Base-by-base conservation (phyloP, 306 rosid genomes). In the Prunus mira region DNA sequence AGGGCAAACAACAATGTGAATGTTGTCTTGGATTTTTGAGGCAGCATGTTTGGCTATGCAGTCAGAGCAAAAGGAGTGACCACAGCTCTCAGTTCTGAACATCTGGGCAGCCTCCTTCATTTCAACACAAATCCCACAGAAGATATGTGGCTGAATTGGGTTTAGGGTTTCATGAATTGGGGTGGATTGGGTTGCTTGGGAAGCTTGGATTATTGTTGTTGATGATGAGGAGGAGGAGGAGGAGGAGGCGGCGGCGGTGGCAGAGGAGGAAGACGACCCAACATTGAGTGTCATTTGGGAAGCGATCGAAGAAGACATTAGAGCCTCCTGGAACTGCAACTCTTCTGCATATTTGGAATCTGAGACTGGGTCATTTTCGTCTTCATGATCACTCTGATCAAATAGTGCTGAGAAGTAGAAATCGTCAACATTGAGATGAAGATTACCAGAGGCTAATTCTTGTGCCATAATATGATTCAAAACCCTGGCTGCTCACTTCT, bases 71-170 rank as follows among this genome's bases (percentile, higher is more conserved):
- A 84, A 90, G 0, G 91, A 86, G 66, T 86, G 90, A 11, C 17
- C 30, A 10, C 96, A 88, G 6, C 38, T 9, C 14, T 79, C 55
- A 3, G 20, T 86, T 41, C 9, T 65, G 60, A 88, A 80, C 89
- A 88, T 88, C 12, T 90, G 24, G 0, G 69, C 72, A 1, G 0
- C 7, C 9, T 3, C 30, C 58, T 74, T 86, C 1, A 41, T 55
- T 25, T 86, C 96, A 2, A 58, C 76, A 30, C 93, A 90, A 68
- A 90, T 90, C 62, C 77, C 86, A 45, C 95, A 90, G 0, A 81
- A 25, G 52, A 63, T 65, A 28, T 55, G 52, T 14, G 46, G 24
- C 67, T n/a, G 25, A 55, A 6, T 43, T 51, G 60, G 61, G 46
- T 27, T 34, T 17, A 69, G 49, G 12, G 13, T 3, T 52, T 52